Evolutionary conservation across 1,139 yeast genomes (phyloP).

Genomic region (Pichia sp.): DNA sequence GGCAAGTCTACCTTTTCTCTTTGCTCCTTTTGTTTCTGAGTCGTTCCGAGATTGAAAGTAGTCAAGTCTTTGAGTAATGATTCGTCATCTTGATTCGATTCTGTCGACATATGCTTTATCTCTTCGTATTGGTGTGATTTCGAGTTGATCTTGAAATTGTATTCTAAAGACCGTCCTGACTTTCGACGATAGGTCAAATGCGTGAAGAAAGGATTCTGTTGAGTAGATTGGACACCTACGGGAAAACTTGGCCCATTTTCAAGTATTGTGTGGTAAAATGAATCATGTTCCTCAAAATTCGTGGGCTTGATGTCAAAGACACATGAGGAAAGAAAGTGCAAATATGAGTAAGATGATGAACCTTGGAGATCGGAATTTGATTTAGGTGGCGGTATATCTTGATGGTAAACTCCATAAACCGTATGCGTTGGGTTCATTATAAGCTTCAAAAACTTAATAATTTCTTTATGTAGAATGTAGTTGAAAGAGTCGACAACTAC

Average conservation of each 20-base stretch:
- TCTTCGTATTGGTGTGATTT: slow-evolving; percentile 44
- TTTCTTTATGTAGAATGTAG: slow-evolving; percentile 41
- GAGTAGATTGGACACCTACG: slow-evolving; percentile 36
- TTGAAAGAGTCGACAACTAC: slow-evolving; percentile 68
- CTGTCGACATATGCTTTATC: slow-evolving; percentile 29
- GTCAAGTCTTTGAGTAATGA: slow-evolving; percentile 65
- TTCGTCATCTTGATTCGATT: slow-evolving; percentile 36
- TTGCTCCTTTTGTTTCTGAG: slow-evolving; percentile 68
- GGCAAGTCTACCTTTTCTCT: slow-evolving; percentile 86
- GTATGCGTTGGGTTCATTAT: slow-evolving; percentile 53
- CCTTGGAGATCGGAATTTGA: slow-evolving; percentile 22
- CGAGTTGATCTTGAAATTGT: slow-evolving; percentile 51
- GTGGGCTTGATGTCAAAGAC: slow-evolving; percentile 56
- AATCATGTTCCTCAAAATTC: slow-evolving; percentile 39
- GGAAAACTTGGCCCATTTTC: slow-evolving; percentile 38
- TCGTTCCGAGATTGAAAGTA: slow-evolving; percentile 80
- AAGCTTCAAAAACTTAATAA: slow-evolving; percentile 51
- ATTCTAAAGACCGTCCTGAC: slow-evolving; percentile 72
- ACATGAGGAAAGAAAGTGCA: slow-evolving; percentile 68
- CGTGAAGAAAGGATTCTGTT: slow-evolving; percentile 44
- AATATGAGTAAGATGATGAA: slow-evolving; percentile 24
- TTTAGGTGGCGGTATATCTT: slow-evolving; percentile 46
- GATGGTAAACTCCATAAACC: slow-evolving; percentile 60
- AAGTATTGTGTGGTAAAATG: slow-evolving; percentile 41
- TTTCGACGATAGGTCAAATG: slow-evolving; percentile 66